Conservation (phyloP, 2,329 filamentous ascomycete species). For the Phaeomoniella chlamydospora region DNA sequence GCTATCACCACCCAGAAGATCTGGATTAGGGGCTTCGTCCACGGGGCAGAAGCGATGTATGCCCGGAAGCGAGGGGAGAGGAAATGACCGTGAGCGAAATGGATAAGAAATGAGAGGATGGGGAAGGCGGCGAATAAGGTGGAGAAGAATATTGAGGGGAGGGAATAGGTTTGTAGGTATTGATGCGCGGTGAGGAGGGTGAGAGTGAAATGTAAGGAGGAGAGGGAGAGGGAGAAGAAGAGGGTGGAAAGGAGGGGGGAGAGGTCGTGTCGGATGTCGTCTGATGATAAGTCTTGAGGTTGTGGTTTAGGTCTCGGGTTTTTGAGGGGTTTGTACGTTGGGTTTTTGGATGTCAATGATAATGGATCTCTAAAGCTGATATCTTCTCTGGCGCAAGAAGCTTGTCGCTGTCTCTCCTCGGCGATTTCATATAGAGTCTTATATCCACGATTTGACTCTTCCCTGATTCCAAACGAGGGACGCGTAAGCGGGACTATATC, state of each 20-base stretch:
- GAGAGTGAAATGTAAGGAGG: slow-evolving; percentile 28
- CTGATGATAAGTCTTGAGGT: slow-evolving; percentile 2
- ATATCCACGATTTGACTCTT: slow-evolving; percentile 8
- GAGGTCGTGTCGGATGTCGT: slow-evolving; percentile 11
- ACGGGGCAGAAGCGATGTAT: background rate
- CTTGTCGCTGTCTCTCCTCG: slow-evolving; percentile 23
- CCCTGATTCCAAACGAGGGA: background rate
- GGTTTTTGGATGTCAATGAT: background rate
- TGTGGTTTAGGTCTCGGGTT: background rate
- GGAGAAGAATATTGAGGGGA: slow-evolving; percentile 13
- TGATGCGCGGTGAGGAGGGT: slow-evolving; percentile 30
- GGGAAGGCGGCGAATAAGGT: slow-evolving; percentile 25
- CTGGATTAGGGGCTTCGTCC: slow-evolving; percentile 14
- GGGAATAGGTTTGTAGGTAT: slow-evolving; percentile 20
- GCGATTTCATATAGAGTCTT: slow-evolving; percentile 30
- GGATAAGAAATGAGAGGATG: slow-evolving; percentile 25
- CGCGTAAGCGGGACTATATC: background rate
- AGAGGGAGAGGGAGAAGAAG: slow-evolving; percentile 25
- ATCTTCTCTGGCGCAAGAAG: background rate
- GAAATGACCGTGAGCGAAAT: slow-evolving; percentile 29
- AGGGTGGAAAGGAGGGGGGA: slow-evolving; percentile 27
- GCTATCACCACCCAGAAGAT: slow-evolving; percentile 49
- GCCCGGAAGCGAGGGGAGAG: slow-evolving; percentile 14
- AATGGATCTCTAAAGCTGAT: background rate
- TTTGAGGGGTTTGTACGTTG: background rate